Conservation (phyloP, 805 yeast genomes). For the Cyberlindnera lachancei region DNA sequence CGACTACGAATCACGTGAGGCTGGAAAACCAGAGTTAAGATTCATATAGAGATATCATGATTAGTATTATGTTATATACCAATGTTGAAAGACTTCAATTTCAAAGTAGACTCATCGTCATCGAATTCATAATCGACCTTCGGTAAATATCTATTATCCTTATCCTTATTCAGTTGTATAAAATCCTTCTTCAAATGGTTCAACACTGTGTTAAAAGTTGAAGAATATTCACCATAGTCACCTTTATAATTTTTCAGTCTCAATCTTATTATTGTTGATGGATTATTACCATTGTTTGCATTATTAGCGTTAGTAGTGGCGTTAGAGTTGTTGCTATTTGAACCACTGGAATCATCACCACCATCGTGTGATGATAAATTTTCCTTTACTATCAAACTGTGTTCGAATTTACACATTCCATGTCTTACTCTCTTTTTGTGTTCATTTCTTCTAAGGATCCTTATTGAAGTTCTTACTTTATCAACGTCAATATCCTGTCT, state of each 20-base stretch:
- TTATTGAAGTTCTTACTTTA: slow-evolving; percentile 12
- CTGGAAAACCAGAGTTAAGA: too few species aligned
- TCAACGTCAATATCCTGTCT: slow-evolving; percentile 22
- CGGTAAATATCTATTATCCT: neutral
- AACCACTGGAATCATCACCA: slow-evolving; percentile 11
- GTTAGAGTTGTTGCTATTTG: too few species aligned
- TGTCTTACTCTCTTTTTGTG: slow-evolving; percentile 9
- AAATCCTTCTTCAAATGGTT: slow-evolving; percentile 6
- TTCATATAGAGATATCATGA: too few species aligned
- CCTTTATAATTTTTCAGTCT: slow-evolving; percentile 23
- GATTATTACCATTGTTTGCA: too few species aligned
- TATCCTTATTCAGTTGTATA: slow-evolving; percentile 1
- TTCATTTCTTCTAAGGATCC: slow-evolving; percentile 6
- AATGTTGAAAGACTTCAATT: slow-evolving; percentile 7
- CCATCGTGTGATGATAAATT: too few species aligned
- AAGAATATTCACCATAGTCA: slow-evolving; percentile 20
- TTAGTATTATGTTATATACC: too few species aligned
- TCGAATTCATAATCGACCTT: neutral
- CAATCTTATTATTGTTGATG: too few species aligned
- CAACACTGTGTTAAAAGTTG: slow-evolving; percentile 14
- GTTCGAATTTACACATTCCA: slow-evolving; percentile 16
- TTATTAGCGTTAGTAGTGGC: too few species aligned
- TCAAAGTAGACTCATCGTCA: slow-evolving; percentile 6
- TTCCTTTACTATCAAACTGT: slow-evolving; percentile 11
- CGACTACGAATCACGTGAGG: too few species aligned